These are phyloP conservation scores for Penicillium sp. DNA, from an alignment of 2,329 filamentous ascomycete species.

Conservation along the genomic window DNA sequence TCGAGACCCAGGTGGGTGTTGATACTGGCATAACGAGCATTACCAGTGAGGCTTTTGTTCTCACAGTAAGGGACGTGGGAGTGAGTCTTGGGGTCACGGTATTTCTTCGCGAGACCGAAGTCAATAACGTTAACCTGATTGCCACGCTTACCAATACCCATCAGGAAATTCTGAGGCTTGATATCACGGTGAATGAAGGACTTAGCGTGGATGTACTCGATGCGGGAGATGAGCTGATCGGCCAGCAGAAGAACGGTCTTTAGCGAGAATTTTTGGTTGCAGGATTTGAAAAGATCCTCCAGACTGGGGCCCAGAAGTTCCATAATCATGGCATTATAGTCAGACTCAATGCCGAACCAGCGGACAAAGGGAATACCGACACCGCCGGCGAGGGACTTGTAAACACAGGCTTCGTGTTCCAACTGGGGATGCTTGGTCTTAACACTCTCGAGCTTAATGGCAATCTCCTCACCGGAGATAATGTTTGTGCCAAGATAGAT, in stretches of 20 bases:
- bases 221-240: slow-evolving; percentile 97
- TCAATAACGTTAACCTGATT: slow-evolving; percentile 99
- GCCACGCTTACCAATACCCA: slow-evolving; percentile 98
- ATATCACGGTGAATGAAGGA: slow-evolving; percentile 99
- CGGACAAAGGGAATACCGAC: slow-evolving; percentile 98
- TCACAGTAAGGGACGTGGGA: slow-evolving; percentile 99
- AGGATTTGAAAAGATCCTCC: slow-evolving; percentile 99
- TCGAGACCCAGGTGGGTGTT: slow-evolving; percentile 98
- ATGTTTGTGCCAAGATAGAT: slow-evolving; percentile 99
- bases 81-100: slow-evolving; percentile 98
- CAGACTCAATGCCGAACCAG: slow-evolving; percentile 99
- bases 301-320: slow-evolving; percentile 92
- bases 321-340: slow-evolving; percentile 99
- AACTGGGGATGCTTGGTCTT: slow-evolving; percentile 99
- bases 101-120: slow-evolving; percentile 99
- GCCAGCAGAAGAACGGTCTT: slow-evolving; percentile 97
- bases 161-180: slow-evolving; percentile 99
- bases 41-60: slow-evolving; percentile 99
- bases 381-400: slow-evolving; percentile 84
- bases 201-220: slow-evolving; percentile 99
- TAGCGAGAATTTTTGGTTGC: slow-evolving; percentile 98
- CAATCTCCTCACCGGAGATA: slow-evolving; percentile 98
- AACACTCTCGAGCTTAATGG: slow-evolving; percentile 98
- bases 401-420: slow-evolving; percentile 94
- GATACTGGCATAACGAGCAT: slow-evolving; percentile 96